phyloP scores from a whole-genome alignment of 2,329 filamentous ascomycete genomes.

The Fusarium lateritium region DNA sequence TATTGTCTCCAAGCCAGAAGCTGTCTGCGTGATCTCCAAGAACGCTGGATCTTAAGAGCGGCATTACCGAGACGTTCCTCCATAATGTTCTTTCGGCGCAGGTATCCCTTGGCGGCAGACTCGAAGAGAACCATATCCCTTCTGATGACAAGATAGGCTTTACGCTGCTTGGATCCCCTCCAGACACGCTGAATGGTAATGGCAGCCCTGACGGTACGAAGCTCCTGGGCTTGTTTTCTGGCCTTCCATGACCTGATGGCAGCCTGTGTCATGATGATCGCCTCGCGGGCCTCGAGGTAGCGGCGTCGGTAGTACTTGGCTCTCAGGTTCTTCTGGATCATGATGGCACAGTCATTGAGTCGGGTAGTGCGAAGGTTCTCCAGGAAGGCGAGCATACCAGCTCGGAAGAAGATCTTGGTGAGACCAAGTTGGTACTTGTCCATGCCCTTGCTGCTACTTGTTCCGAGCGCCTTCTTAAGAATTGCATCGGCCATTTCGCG shows the following conservation, averaged over 20 bases:
- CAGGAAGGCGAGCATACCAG: slow-evolving; percentile 97
- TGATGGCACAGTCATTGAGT: slow-evolving; percentile 92
- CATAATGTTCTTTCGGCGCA: slow-evolving; percentile 92
- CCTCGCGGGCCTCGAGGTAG: slow-evolving; percentile 87
- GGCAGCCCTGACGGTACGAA: slow-evolving; percentile 86
- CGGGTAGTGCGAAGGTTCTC: slow-evolving; percentile 93
- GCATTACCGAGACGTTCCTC: slow-evolving; percentile 95
- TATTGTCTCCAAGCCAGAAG: slow-evolving; percentile 88
- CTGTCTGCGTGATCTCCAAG: slow-evolving; percentile 86
- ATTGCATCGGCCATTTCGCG: slow-evolving; percentile 95
- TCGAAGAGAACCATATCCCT: slow-evolving; percentile 90
- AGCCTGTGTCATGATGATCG: slow-evolving; percentile 86
- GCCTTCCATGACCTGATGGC: slow-evolving; percentile 83
- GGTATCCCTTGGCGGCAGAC: slow-evolving; percentile 90
- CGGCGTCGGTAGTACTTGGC: slow-evolving; percentile 95
- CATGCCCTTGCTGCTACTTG: slow-evolving; percentile 78
- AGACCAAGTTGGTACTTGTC: slow-evolving; percentile 98
- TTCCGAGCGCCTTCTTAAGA: slow-evolving; percentile 87
- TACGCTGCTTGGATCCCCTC: slow-evolving; percentile 92
- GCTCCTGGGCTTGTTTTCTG: slow-evolving; percentile 82
- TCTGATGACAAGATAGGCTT: slow-evolving; percentile 82
- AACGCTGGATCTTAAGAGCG: slow-evolving; percentile 89
- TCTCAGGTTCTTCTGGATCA: slow-evolving; percentile 98
- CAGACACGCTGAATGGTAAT: slow-evolving; percentile 96
- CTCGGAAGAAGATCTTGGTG: slow-evolving; percentile 99